phyloP scores from a whole-genome alignment of 2,329 filamentous ascomycete species.

The Curvularia sp. region DNA sequence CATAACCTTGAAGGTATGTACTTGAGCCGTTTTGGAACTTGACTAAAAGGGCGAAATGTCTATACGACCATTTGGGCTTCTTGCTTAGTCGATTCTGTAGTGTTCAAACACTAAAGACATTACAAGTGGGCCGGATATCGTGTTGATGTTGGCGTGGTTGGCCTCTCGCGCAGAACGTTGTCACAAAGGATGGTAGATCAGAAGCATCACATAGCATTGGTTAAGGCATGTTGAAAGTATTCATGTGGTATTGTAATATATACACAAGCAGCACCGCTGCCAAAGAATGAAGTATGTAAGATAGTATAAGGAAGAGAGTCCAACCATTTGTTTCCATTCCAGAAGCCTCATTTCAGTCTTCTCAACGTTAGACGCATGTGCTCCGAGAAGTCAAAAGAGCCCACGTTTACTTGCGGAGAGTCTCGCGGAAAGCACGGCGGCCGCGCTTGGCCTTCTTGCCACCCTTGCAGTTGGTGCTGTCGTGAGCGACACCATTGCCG shows the following conservation, averaged over 20 bases:
- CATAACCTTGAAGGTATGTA: not conserved
- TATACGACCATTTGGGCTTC: not conserved
- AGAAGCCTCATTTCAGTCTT: not conserved
- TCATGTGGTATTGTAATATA: conserved; percentile 1
- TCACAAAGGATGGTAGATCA: not conserved
- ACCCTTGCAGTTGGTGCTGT: conserved; percentile 7
- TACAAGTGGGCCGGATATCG: no score
- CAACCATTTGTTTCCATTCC: not conserved
- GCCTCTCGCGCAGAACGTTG: no score
- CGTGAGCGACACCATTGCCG: not conserved
- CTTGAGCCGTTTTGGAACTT: not conserved
- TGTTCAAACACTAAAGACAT: not conserved
- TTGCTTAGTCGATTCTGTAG: not conserved
- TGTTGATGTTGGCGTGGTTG: not conserved
- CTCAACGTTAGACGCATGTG: not conserved
- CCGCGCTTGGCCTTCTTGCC: conserved; percentile 6
- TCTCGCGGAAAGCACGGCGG: conserved; percentile 13
- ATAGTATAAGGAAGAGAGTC: not conserved
- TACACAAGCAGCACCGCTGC: conserved; percentile 14
- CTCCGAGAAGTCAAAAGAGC: not conserved
- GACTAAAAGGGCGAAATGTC: not conserved
- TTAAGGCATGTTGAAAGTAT: not conserved
- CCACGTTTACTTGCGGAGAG: conserved; percentile 6
- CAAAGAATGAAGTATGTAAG: not conserved
- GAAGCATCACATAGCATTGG: not conserved